Evolutionary conservation across 1,139 yeast genomes (phyloP), one percentile per base, ranked within the genome.

Genomic region (Geotrichum histeridarum): DNA sequence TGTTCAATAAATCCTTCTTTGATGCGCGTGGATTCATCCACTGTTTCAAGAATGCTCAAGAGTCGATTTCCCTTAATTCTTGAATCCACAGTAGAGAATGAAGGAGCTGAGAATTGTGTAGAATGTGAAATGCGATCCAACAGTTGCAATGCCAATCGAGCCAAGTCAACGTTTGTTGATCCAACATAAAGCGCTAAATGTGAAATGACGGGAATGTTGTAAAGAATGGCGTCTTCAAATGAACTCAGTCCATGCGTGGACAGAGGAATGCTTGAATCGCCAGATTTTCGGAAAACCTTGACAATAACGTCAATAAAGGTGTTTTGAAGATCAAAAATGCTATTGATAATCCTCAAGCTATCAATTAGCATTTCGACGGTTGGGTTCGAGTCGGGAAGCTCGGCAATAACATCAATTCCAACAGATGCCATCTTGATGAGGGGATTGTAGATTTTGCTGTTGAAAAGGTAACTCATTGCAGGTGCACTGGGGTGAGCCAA

Each of bases 101-200:
- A 64, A 8, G 73, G 64, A 4, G 72, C 70, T 37, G 72, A 72
- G 61, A 84, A 84, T 52, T 75, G 77, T 12, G 77, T 69, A 0
- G 85, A 77, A 5, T 67, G 60, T 0, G 86, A 73, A 15, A 87
- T 69, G 50, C 73, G 71, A n/a, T 70, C 66, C 55, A 91, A 72
- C 11, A 89, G 72, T 8, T 73, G 66, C 15, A 90, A 67, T 0
- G 95, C 74, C 7, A 72, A 66, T 1, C 72, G 67, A 0, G 93
- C 84, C 27, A 88, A 70, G 0, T 69, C 64, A 5, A 70, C 62
- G 57, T 81, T 74, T 11, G 75, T 65, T 3, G 83, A 73, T 1
- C 94, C 89, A 56, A 85, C 81, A 63, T 86, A 86, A 27, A 88
- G 71, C 0, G 85, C 86, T 54, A 89, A 68, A 60, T 85, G 85